Evolutionary conservation across 2,329 filamentous ascomycete genomes (phyloP).

Genomic region (Atkinsonella hypoxylon): DNA sequence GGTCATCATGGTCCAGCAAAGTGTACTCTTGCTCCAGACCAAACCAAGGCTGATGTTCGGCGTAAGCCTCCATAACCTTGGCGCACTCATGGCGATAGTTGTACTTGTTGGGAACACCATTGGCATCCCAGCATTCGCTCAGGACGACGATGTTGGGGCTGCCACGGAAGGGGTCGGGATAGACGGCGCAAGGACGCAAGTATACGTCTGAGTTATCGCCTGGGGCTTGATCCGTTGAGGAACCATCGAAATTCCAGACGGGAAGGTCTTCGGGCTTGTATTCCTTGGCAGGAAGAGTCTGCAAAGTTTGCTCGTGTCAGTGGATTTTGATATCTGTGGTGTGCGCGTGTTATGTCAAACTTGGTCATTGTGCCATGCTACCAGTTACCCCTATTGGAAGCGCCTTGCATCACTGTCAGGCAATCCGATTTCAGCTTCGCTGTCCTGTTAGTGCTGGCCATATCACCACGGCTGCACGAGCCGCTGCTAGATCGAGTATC

Average conservation of each 20-base stretch:
- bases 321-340: not conserved
- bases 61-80: conserved; percentile 81
- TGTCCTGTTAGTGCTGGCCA: too few species aligned
- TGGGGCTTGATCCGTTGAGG: conserved; percentile 82
- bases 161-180: conserved; percentile 81
- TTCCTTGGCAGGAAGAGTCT: conserved; percentile 39
- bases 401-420: not conserved
- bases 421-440: too few species aligned
- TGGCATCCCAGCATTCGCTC: conserved; percentile 85
- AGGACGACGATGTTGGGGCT: conserved; percentile 90
- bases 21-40: conserved; percentile 97
- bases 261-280: conserved; percentile 41
- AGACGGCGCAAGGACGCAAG: conserved; percentile 81
- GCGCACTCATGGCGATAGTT: conserved; percentile 91
- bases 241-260: conserved; percentile 55
- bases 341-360: not conserved
- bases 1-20: conserved; percentile 61
- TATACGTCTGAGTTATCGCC: conserved; percentile 97
- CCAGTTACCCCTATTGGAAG: not conserved
- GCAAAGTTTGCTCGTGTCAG: not conserved
- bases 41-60: conserved; percentile 84
- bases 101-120: conserved; percentile 95
- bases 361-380: not conserved
- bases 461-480: too few species aligned
- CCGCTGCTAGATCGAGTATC: too few species aligned